Conservation (phyloP, 805 yeast genomes). For the Candida xiaguanensis region DNA sequence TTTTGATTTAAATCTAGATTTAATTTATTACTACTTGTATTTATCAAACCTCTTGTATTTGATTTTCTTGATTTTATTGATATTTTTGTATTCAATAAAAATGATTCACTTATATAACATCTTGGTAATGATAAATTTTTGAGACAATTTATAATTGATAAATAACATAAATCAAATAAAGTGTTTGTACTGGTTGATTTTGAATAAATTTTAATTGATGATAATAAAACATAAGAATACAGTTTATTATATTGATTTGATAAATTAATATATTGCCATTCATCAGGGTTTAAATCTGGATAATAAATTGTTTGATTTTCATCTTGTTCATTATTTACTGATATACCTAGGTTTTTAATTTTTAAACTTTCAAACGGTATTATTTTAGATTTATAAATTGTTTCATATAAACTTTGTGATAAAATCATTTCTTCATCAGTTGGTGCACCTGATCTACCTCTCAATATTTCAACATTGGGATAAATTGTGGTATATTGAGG, state of each 20-base stretch:
- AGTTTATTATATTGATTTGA: conserved; percentile 16
- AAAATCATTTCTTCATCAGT: conserved; percentile 80
- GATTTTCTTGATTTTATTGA: conserved; percentile 44
- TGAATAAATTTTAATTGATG: conserved; percentile 72
- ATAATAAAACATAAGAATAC: conserved; percentile 54
- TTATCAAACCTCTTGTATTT: conserved; percentile 38
- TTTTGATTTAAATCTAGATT: conserved; percentile 59
- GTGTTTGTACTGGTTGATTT: conserved; percentile 64
- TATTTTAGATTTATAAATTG: conserved; percentile 54
- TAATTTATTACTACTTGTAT: conserved; percentile 42
- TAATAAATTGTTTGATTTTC: conserved; percentile 14
- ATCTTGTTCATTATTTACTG: conserved; percentile 15
- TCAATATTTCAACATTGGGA: conserved; percentile 71
- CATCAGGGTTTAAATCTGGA: conserved; percentile 18
- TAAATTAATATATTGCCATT: conserved; percentile 11
- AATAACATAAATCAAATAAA: conserved; percentile 71
- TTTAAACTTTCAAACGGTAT: conserved; percentile 33
- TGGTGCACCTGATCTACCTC: conserved; percentile 77
- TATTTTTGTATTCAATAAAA: conserved; percentile 43
- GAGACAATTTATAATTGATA: conserved; percentile 62
- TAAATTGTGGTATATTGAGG: conserved; percentile 42
- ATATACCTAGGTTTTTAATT: conserved; percentile 15
- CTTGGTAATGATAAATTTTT: conserved; percentile 58
- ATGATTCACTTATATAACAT: conserved; percentile 63
- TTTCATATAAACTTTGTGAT: conserved; percentile 62